Evolutionary conservation across 352 stramenopile species (phyloP).

Genomic region (Phytophthora fragariae): DNA sequence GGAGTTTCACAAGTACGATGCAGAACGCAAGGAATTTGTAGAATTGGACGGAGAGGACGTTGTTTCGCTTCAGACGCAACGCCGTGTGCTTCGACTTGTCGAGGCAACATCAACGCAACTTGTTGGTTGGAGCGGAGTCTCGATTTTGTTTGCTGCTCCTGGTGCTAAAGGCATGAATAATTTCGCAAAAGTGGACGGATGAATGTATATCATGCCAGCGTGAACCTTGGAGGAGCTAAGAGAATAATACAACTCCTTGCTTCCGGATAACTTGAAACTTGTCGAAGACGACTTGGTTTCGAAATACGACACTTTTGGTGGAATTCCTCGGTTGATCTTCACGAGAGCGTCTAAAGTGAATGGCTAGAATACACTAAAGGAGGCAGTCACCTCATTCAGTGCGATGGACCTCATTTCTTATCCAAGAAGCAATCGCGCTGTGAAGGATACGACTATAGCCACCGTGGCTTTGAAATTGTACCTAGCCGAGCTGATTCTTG

Average conservation of each 20-base stretch:
- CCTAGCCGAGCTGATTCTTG: not conserved
- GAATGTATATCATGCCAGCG: conserved; percentile 1
- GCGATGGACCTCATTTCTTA: conserved; percentile 6
- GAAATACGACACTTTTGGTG: conserved; percentile 66
- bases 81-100: conserved; percentile 32
- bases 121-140: conserved; percentile 17
- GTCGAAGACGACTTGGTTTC: conserved; percentile 49
- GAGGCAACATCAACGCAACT: conserved; percentile 15
- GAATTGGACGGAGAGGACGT: conserved; percentile 4
- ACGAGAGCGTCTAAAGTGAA: not conserved
- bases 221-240: conserved; percentile 10
- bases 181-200: conserved; percentile 9
- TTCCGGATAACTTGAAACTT: not conserved
- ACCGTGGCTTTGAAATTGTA: conserved; percentile 11
- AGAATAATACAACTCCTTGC: conserved; percentile 8
- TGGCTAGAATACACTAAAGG: not conserved
- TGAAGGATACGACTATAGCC: conserved; percentile 1
- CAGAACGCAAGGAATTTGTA: not conserved
- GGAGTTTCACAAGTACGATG: conserved; percentile 7
- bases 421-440: not conserved
- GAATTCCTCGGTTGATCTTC: conserved; percentile 30
- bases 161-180: not conserved
- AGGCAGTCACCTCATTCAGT: not conserved
- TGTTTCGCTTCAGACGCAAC: not conserved
- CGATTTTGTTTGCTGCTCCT: conserved; percentile 21